These are phyloP conservation scores for Plasmopara muralis DNA, from an alignment of 352 stramenopile genomes.

Conservation along the genomic window DNA sequence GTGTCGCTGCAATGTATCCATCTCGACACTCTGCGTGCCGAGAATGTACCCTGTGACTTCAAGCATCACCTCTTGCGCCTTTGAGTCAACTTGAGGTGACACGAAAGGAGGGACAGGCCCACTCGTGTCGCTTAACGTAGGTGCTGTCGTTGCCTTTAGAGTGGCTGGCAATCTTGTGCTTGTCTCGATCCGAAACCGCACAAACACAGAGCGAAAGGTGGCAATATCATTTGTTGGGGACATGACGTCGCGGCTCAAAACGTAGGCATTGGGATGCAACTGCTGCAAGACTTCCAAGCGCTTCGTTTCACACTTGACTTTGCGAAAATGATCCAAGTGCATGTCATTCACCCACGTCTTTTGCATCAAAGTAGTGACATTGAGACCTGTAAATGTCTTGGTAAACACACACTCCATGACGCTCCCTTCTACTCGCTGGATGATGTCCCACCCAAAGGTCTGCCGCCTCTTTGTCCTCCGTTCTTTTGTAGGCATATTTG, in stretches of 20 bases:
- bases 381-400: slow-evolving; percentile 31
- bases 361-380: slow-evolving; percentile 28
- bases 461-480: slow-evolving; percentile 16
- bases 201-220: slow-evolving; percentile 37
- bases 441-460: slow-evolving; percentile 36
- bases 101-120: slow-evolving; percentile 12
- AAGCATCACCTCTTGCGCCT: slow-evolving; percentile 13
- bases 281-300: slow-evolving; percentile 37
- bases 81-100: slow-evolving; percentile 12
- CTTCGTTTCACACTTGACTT: slow-evolving; percentile 40
- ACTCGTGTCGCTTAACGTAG: slow-evolving; percentile 19
- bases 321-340: slow-evolving; percentile 31
- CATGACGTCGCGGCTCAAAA: slow-evolving; percentile 38
- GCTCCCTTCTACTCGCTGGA: slow-evolving; percentile 24
- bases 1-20: slow-evolving; percentile 15
- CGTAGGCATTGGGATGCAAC: slow-evolving; percentile 30
- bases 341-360: slow-evolving; percentile 40
- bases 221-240: slow-evolving; percentile 23
- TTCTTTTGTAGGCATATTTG: slow-evolving; percentile 4
- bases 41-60: slow-evolving; percentile 35
- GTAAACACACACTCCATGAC: slow-evolving; percentile 41
- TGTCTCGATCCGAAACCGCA: slow-evolving; percentile 36
- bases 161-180: slow-evolving; percentile 9
- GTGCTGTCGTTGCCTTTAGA: slow-evolving; percentile 4
- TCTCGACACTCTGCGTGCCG: slow-evolving; percentile 33